Evolutionary conservation across 345 rosid genomes (phyloP).

Genomic region (Sonneratia alba): DNA sequence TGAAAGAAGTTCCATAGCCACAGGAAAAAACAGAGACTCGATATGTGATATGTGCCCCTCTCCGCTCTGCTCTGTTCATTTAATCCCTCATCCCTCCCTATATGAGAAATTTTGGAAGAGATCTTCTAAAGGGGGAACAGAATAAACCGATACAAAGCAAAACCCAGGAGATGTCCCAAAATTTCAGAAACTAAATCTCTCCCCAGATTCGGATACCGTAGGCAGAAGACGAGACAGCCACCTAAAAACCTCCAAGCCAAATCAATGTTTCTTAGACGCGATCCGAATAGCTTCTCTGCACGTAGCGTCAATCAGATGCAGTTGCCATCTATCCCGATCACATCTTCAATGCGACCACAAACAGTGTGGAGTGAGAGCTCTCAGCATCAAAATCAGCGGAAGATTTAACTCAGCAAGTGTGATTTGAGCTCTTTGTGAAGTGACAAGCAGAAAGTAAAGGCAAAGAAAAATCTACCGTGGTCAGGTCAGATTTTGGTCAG

Average conservation of each 20-base stretch:
- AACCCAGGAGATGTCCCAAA: neutral
- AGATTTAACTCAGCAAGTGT: neutral
- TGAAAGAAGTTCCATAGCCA: slow-evolving; percentile 3
- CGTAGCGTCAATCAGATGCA: neutral
- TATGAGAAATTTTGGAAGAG: neutral
- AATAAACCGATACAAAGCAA: neutral
- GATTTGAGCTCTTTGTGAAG: neutral
- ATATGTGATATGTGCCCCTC: neutral
- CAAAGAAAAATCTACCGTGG: neutral
- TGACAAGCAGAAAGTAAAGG: neutral
- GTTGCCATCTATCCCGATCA: neutral
- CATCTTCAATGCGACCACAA: neutral
- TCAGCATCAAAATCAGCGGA: neutral
- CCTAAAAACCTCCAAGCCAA: neutral
- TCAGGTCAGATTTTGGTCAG: neutral
- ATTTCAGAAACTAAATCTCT: neutral
- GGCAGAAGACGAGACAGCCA: neutral
- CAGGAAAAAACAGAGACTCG: slow-evolving; percentile 1
- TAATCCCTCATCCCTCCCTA: neutral
- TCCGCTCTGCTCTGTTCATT: neutral
- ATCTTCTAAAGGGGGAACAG: neutral
- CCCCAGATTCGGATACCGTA: neutral
- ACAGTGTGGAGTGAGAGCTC: neutral
- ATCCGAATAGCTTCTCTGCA: neutral
- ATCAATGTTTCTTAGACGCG: neutral